These are phyloP conservation scores for Phyllosticta citrichinensis DNA, from an alignment of 2,329 filamentous ascomycete genomes.

Conservation along the genomic window DNA sequence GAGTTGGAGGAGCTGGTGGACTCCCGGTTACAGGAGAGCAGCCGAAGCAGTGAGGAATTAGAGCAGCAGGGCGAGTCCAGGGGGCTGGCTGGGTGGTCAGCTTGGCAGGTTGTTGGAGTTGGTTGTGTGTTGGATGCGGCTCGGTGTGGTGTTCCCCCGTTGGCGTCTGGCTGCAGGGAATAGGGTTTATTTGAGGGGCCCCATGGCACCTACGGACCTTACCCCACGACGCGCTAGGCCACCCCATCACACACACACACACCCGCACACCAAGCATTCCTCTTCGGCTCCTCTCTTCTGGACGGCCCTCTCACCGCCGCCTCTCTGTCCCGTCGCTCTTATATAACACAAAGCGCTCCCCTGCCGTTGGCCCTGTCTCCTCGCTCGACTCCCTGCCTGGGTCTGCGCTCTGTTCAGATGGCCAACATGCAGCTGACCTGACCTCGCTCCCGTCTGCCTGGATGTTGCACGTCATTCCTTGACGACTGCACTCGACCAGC, in stretches of 20 bases:
- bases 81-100: too few species aligned
- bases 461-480: background rate
- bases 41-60: too few species aligned
- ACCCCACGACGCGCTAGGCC: background rate
- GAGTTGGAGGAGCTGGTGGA: too few species aligned
- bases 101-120: too few species aligned
- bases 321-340: background rate
- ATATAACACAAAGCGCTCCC: background rate
- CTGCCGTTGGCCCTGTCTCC: background rate
- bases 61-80: too few species aligned
- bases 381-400: background rate
- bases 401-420: background rate
- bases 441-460: background rate
- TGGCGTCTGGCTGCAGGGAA: background rate
- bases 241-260: background rate
- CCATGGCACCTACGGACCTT: background rate
- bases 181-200: background rate
- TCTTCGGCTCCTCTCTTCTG: too few species aligned
- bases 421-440: background rate
- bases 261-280: background rate
- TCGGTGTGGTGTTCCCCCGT: background rate
- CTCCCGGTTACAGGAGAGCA: too few species aligned
- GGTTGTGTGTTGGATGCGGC: too few species aligned
- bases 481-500: background rate
- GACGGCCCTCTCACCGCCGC: background rate